These are phyloP conservation scores for Russula abietina DNA, from an alignment of 768 basidiomycete species.

Conservation along the genomic window DNA sequence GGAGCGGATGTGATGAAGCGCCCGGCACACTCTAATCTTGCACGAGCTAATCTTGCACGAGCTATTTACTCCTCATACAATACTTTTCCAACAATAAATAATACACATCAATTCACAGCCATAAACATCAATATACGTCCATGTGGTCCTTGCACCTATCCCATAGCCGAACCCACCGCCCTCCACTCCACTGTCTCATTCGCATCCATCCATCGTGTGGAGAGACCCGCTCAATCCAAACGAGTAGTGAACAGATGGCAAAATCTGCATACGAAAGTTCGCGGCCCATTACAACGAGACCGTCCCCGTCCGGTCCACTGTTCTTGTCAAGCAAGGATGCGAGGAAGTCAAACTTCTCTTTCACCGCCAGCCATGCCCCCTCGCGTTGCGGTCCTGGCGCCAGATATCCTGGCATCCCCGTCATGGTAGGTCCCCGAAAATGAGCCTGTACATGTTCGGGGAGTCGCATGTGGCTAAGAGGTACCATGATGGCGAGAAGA, in stretches of 20 bases:
- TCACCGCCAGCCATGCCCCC: conserved; percentile 57
- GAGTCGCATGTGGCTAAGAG: conserved; percentile 56
- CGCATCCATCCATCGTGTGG: conserved; percentile 69
- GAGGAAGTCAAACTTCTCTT: conserved; percentile 61
- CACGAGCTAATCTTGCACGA: not conserved
- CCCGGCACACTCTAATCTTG: not conserved
- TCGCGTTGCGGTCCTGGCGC: conserved; percentile 46
- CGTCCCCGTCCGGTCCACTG: conserved; percentile 50
- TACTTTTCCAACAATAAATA: not conserved
- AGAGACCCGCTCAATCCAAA: conserved; percentile 70
- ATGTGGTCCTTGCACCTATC: conserved; percentile 59
- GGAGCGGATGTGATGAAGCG: conserved; percentile 9
- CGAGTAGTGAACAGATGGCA: conserved; percentile 60
- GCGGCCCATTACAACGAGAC: conserved; percentile 56
- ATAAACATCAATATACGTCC: conserved; percentile 47
- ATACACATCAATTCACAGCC: not conserved
- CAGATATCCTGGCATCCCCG: conserved; percentile 23
- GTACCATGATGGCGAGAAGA: conserved; percentile 63
- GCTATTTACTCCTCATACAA: not conserved
- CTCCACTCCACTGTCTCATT: conserved; percentile 63
- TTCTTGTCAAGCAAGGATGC: conserved; percentile 66
- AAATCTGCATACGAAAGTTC: conserved; percentile 71
- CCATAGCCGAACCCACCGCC: conserved; percentile 59
- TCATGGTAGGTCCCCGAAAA: conserved; percentile 32
- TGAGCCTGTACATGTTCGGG: conserved; percentile 50